Evolutionary conservation across 2,329 filamentous ascomycete genomes (phyloP).

Genomic region (Colletotrichum brevisporum): DNA sequence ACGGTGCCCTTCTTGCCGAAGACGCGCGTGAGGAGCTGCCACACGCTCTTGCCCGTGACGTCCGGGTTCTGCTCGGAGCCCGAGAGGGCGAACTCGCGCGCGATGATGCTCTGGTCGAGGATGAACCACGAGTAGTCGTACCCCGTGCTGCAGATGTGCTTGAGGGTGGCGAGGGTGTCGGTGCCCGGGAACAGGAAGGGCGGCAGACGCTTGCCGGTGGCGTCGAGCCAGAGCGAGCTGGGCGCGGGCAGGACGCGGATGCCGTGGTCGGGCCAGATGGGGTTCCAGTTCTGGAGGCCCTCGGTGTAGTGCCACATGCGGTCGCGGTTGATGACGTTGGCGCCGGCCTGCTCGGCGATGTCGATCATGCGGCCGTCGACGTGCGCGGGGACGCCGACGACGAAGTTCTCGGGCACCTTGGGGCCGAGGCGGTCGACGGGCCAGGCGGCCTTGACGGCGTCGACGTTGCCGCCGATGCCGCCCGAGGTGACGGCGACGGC

Average conservation of each 20-base stretch:
- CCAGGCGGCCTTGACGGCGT: conserved; percentile 71
- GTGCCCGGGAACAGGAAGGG: conserved; percentile 69
- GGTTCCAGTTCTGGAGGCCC: conserved; percentile 72
- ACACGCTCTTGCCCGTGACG: conserved; percentile 69
- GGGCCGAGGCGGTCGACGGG: conserved; percentile 70
- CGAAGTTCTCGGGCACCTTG: conserved; percentile 68
- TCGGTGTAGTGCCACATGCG: conserved; percentile 79
- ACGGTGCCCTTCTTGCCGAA: conserved; percentile 66
- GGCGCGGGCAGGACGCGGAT: conserved; percentile 73
- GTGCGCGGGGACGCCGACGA: conserved; percentile 73
- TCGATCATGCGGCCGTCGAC: conserved; percentile 76
- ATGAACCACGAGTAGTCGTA: conserved; percentile 77
- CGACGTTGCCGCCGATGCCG: conserved; percentile 74
- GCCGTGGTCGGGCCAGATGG: conserved; percentile 73
- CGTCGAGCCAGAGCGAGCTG: conserved; percentile 74
- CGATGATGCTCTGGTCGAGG: conserved; percentile 70
- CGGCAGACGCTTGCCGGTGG: conserved; percentile 70
- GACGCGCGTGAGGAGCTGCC: conserved; percentile 65
- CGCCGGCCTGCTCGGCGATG: conserved; percentile 67
- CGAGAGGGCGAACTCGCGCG: conserved; percentile 73
- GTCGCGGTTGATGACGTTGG: conserved; percentile 71
- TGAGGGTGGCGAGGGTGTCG: conserved; percentile 71
- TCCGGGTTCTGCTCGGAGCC: conserved; percentile 76
- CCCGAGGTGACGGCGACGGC: conserved; percentile 70
- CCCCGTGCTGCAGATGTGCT: conserved; percentile 72